Percentiles rank a stretch among this genome's conserved stretches.
Evolutionary conservation across 1,139 yeast genomes (phyloP).

Genomic region (Debaryomyces sp.): DNA sequence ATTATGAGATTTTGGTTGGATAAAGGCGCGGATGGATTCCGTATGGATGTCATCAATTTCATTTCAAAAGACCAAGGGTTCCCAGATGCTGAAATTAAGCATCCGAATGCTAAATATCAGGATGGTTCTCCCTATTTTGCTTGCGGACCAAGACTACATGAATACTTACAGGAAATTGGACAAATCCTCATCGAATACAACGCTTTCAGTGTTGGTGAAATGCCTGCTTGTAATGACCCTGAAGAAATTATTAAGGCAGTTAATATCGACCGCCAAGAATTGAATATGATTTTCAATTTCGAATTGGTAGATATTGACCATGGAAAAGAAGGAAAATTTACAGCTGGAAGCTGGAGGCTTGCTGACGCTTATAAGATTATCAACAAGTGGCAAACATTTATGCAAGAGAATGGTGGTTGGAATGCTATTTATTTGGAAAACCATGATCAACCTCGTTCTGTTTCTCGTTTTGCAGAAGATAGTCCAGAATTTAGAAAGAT

Average conservation of each 20-base stretch:
- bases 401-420: constrained; percentile 48
- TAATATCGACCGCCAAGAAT: neutral
- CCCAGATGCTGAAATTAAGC: constrained; percentile 52
- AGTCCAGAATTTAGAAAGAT: constrained; percentile 31
- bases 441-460: constrained; percentile 59
- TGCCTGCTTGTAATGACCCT: constrained; percentile 45
- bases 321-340: neutral
- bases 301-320: neutral
- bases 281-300: neutral
- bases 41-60: constrained; percentile 57
- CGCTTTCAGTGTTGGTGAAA: constrained; percentile 60
- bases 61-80: constrained; percentile 52
- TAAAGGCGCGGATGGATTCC: constrained; percentile 59
- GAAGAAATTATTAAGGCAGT: constrained; percentile 40
- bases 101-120: constrained; percentile 39
- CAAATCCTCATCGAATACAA: constrained; percentile 51
- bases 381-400: constrained; percentile 24
- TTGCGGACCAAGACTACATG: constrained; percentile 59
- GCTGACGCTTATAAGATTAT: constrained; percentile 47
- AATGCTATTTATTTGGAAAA: constrained; percentile 58
- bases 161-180: constrained; percentile 55
- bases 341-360: constrained; percentile 31
- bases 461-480: constrained; percentile 53
- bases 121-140: constrained; percentile 32
- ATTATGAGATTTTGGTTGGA: constrained; percentile 58